These are phyloP conservation scores for Nitzschia sp. DNA, from an alignment of 108 stramenopile species.

Conservation along the genomic window DNA sequence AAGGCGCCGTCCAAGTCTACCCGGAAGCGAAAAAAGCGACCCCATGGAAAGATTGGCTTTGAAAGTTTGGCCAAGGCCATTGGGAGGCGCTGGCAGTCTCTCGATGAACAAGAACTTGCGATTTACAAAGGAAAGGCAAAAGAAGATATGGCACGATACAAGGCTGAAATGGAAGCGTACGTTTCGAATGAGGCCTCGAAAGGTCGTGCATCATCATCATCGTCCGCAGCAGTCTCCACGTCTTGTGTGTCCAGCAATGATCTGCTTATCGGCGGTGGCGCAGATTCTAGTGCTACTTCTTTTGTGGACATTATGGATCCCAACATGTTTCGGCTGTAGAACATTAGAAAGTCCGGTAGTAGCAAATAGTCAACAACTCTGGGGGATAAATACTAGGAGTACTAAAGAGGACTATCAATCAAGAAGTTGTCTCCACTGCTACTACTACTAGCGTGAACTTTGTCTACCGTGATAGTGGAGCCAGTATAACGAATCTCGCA, in stretches of 20 bases:
- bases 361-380: background rate
- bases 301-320: too few species aligned
- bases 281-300: too few species aligned
- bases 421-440: too few species aligned
- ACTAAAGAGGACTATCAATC: too few species aligned
- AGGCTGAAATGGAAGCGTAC: constrained; percentile 62
- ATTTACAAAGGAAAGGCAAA: constrained; percentile 62
- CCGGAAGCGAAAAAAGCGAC: constrained; percentile 15
- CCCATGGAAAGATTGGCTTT: constrained; percentile 82
- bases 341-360: background rate
- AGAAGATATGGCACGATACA: constrained; percentile 68
- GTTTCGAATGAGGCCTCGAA: background rate
- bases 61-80: constrained; percentile 68
- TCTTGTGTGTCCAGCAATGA: background rate
- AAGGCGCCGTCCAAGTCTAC: background rate
- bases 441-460: background rate
- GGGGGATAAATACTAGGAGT: too few species aligned
- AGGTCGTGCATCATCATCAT: background rate
- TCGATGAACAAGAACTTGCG: constrained; percentile 39
- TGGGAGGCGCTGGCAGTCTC: constrained; percentile 66
- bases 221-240: background rate
- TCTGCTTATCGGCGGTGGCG: background rate
- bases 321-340: background rate
- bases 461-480: background rate
- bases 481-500: background rate